Base-by-base conservation (phyloP, 345 rosid genomes). In the Salix udensis region DNA sequence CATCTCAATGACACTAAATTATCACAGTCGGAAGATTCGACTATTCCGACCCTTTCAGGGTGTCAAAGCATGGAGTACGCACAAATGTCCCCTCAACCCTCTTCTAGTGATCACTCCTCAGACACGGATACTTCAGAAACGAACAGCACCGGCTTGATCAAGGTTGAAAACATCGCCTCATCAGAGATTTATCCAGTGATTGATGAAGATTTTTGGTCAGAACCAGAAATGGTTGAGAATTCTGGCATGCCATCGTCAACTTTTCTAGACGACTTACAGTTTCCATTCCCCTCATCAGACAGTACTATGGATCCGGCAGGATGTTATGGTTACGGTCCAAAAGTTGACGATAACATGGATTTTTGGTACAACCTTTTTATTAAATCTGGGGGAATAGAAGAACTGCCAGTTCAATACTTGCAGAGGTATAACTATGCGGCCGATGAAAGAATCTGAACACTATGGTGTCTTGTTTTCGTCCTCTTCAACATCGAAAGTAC, bases 171-270 rank as follows among this genome's bases (percentile, higher is more conserved):
- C 34, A 76, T 30, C 24, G 86, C 55, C 23, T 81, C 81, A 1
- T 79, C 75, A 15, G 94, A 89, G 15, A 75, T 36, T 71, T 80
- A 88, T 24, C 86, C 83, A 1, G 84, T 83, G 61, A 92, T 91
- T 14, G 92, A 91, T 39, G 89, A 91, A 21, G 80, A 86, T 78
- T 91, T 92, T 62, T 89, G 97, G 98, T 83, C 86, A 4, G 94
- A 89, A 58, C 14, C 80, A 44, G 74, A 79, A 40, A 26, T 53
- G 44, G 9, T 52, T 16, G 78, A 73, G 24, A 78, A 84, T 40
- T 44, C 79, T 4, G 34, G 62, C 77, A 24, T 34, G 46, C 58
- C 69, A 15, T 31, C 77, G 6, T n/a, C 76, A 5, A 79, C 71
- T 71, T 65, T 76, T 58, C 75, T 55, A n/a, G 64, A 78, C 37